A percentile compares a stretch with the other conserved stretches of the same genome.
Conservation (phyloP, 2,329 filamentous ascomycete species). For the Pyricularia sp. region DNA sequence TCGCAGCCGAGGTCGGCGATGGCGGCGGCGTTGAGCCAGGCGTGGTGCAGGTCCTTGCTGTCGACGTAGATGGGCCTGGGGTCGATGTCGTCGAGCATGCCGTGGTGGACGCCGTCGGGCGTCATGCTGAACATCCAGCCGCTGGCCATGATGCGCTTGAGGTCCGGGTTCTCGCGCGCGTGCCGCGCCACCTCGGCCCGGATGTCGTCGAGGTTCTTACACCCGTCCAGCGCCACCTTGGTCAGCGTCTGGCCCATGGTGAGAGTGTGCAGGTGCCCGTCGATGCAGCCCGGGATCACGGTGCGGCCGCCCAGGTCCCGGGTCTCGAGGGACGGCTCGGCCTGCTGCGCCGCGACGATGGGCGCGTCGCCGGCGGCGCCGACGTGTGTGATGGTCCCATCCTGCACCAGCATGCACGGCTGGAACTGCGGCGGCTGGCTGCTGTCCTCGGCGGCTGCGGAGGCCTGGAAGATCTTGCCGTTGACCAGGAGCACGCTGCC, state of each 20-base stretch:
- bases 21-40: conserved; percentile 45
- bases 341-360: conserved; percentile 18
- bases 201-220: conserved; percentile 39
- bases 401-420: conserved; percentile 25
- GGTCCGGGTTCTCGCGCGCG: conserved; percentile 32
- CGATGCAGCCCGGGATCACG: conserved; percentile 45
- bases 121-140: conserved; percentile 51
- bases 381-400: conserved; percentile 24
- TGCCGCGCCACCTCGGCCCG: conserved; percentile 32
- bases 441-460: background rate
- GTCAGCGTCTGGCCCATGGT: conserved; percentile 43
- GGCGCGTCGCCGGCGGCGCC: conserved; percentile 21
- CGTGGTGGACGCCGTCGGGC: conserved; percentile 34
- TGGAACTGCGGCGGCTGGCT: conserved; percentile 23
- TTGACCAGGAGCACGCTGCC: conserved; percentile 19
- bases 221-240: conserved; percentile 37
- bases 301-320: conserved; percentile 26
- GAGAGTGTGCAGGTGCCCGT: conserved; percentile 49
- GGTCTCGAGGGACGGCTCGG: conserved; percentile 12
- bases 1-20: conserved; percentile 39
- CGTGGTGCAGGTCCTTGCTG: conserved; percentile 46
- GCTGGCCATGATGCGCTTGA: conserved; percentile 37
- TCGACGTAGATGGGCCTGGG: conserved; percentile 43
- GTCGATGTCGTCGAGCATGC: conserved; percentile 40
- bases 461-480: conserved; percentile 32